These are phyloP conservation scores for Pichia kluyveri DNA, from an alignment of 805 yeast species.

Conservation along the genomic window DNA sequence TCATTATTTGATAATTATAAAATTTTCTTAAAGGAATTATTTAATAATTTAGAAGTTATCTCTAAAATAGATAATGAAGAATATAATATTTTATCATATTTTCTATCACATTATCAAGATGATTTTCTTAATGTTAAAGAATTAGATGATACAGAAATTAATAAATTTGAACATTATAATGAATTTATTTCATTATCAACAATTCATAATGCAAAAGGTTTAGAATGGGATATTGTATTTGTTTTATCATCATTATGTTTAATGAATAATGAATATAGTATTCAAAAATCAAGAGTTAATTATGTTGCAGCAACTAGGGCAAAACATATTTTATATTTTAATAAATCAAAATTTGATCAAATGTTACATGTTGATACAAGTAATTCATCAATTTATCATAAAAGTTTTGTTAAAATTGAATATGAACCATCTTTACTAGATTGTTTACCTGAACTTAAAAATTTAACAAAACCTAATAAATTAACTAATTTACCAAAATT, in stretches of 20 bases:
- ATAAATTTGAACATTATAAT: constrained; percentile 8
- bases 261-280: neutral
- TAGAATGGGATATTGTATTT: constrained; percentile 66
- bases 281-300: constrained; percentile 15
- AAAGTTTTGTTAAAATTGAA: neutral
- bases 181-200: constrained; percentile 47
- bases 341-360: constrained; percentile 16
- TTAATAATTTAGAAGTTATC: constrained; percentile 22
- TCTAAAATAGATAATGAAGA: constrained; percentile 18
- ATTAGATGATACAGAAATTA: neutral
- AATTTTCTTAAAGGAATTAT: constrained; percentile 28
- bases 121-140: constrained; percentile 10
- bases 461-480: constrained; percentile 2
- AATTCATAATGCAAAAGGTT: constrained; percentile 66
- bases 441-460: constrained; percentile 6
- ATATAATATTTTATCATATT: constrained; percentile 28
- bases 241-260: constrained; percentile 17
- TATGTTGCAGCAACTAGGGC: constrained; percentile 69
- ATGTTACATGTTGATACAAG: constrained; percentile 15
- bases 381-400: neutral
- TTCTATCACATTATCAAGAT: constrained; percentile 29
- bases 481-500: constrained; percentile 6
- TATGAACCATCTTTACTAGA: constrained; percentile 5
- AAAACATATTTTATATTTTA: constrained; percentile 33
- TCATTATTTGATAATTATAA: constrained; percentile 19